Base-by-base conservation (phyloP, 768 basidiomycete genomes). In the Tylopilus sp. region DNA sequence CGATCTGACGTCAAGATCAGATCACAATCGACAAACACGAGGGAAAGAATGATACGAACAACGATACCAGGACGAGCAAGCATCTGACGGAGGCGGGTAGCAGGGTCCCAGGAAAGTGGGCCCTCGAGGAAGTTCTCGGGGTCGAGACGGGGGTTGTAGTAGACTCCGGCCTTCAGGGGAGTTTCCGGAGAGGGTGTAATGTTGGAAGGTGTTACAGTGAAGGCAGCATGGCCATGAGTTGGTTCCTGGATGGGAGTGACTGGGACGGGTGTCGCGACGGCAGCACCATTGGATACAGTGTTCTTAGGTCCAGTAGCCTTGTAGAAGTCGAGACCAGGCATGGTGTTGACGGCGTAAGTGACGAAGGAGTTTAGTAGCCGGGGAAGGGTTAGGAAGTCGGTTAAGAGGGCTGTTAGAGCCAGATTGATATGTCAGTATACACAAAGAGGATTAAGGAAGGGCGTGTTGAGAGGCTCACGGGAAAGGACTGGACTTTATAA, bases 41-140 rank as follows among this genome's bases (percentile, higher is more conserved):
- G 3, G 22, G 22, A 39, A 21, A 3, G 21, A 0, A 17, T 0
- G n/a, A 3, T 36, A 72, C 83, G 55, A 70, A 88, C 87, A 40
- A 88, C 82, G 41, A 88, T 88, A 22, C 87, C 87, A 9, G 87
- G 87, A 42, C 86, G 75, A 4, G 77, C 82, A 9, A 84, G 74
- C 77, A 85, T 71, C 57, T 85, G 83, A 38, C 86, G 81, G 40
- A 90, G 78, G 35, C 87, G 79, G 0, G 86, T 90, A 7, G 85
- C 77, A 17, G 87, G 78, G 60, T 88, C 82, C 51, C 69, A 62
- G 1, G 87, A 88, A 7, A 89, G 70, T 3, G 85, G 83, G 1
- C 86, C 86, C 7, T 86, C 78, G 40, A 84, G 63, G 66, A 75
- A 88, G 64, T 86, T 85, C 61, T 76, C 75, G 22, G 85, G 82